Conservation (phyloP, 2,329 filamentous ascomycete species). For the Hyphodiscus sp. region DNA sequence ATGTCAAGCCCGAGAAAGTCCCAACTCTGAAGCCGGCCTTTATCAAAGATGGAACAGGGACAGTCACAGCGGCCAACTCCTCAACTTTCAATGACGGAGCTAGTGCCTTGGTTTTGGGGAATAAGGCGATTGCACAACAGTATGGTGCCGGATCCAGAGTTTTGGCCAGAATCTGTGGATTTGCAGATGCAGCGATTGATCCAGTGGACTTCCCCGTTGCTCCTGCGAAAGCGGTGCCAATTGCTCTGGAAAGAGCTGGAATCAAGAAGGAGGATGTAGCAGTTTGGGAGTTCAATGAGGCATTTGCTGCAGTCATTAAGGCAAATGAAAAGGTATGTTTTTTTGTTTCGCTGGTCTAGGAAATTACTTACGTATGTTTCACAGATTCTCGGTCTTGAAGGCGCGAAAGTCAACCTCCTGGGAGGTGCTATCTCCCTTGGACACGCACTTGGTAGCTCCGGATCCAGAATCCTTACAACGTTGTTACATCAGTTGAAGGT, state of each 20-base stretch:
- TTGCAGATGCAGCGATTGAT: conserved; percentile 85
- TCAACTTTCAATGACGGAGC: conserved; percentile 94
- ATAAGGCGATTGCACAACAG: conserved; percentile 70
- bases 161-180: conserved; percentile 77
- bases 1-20: conserved; percentile 82
- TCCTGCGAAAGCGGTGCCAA: conserved; percentile 83
- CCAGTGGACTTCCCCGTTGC: conserved; percentile 92
- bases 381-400: conserved; percentile 55
- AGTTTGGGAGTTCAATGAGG: conserved; percentile 98
- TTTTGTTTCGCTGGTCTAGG: background rate
- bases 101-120: conserved; percentile 80
- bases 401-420: conserved; percentile 73
- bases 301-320: conserved; percentile 91
- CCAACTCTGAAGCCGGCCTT: conserved; percentile 87
- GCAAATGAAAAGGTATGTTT: conserved; percentile 73
- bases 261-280: conserved; percentile 89
- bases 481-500: conserved; percentile 80
- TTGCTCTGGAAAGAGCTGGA: conserved; percentile 81
- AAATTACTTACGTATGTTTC: background rate
- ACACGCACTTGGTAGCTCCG: conserved; percentile 88
- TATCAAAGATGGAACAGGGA: conserved; percentile 75
- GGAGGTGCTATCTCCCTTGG: conserved; percentile 86
- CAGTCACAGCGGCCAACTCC: conserved; percentile 90
- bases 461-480: conserved; percentile 80
- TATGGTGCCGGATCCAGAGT: conserved; percentile 74